phyloP scores from a whole-genome alignment of 192 early-diverging fungal genomes.

The Coemansia asiatica region DNA sequence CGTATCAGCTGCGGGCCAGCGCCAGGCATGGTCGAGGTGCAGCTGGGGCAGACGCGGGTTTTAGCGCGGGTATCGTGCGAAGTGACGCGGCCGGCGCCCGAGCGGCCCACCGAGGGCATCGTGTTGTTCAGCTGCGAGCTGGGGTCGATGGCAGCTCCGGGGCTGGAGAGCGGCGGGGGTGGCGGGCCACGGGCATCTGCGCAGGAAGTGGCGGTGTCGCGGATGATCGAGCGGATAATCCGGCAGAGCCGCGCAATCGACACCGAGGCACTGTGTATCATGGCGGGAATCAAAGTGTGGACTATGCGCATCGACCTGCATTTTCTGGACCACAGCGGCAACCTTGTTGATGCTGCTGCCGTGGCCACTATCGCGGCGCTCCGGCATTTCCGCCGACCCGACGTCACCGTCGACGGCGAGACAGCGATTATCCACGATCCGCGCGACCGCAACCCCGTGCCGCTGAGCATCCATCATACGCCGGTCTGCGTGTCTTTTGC shows the following conservation, averaged over 20 bases:
- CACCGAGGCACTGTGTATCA: constrained; percentile 94
- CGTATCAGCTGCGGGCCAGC: constrained; percentile 68
- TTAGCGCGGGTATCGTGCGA: constrained; percentile 70
- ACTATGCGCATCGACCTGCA: constrained; percentile 84
- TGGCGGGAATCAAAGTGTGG: constrained; percentile 97
- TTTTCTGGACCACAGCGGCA: constrained; percentile 93
- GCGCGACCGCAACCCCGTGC: constrained; percentile 88
- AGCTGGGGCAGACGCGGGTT: constrained; percentile 80
- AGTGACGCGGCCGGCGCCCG: constrained; percentile 66
- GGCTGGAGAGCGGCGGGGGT: constrained; percentile 60
- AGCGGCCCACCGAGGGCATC: constrained; percentile 85
- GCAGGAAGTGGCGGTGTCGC: constrained; percentile 81
- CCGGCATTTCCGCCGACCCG: constrained; percentile 89
- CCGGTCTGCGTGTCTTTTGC: constrained; percentile 92
- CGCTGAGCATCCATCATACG: constrained; percentile 92
- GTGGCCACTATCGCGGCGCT: constrained; percentile 89
- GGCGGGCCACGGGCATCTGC: constrained; percentile 68
- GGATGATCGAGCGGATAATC: constrained; percentile 88
- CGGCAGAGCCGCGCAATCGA: constrained; percentile 84
- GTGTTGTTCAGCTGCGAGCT: constrained; percentile 85
- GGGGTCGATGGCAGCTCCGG: constrained; percentile 80
- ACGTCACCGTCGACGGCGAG: constrained; percentile 90
- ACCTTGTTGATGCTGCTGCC: constrained; percentile 87
- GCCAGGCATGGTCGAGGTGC: constrained; percentile 73
- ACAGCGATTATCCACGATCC: constrained; percentile 80